Conservation (phyloP, 202 grass and related monocot genomes). For the Brachypodium distachyon region DNA sequence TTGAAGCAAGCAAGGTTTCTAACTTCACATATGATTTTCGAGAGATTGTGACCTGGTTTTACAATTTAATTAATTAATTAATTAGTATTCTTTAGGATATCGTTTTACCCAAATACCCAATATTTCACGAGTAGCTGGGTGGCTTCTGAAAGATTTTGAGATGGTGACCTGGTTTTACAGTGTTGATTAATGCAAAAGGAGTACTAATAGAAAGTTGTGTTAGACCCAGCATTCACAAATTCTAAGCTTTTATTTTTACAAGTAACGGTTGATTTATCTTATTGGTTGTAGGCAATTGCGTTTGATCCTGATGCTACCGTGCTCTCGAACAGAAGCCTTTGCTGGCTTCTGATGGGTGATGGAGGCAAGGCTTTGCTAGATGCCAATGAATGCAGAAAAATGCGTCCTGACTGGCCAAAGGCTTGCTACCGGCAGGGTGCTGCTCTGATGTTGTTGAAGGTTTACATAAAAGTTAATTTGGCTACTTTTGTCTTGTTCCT, state of each 20-base stretch:
- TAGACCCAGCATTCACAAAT: background rate
- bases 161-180: too few relatives aligned
- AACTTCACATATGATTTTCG: background rate
- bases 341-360: background rate
- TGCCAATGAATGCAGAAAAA: background rate
- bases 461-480: background rate
- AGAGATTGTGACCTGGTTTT: background rate
- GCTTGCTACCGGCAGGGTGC: background rate
- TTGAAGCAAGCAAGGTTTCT: too few relatives aligned
- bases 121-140: background rate
- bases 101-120: background rate
- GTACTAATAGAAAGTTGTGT: too few relatives aligned
- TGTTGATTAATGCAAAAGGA: too few relatives aligned
- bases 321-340: background rate
- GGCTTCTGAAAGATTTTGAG: background rate
- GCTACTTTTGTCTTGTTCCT: background rate
- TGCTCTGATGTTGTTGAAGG: background rate
- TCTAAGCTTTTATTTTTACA: background rate
- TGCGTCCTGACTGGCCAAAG: background rate
- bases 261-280: background rate
- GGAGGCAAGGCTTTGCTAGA: background rate
- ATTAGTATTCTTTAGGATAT: background rate
- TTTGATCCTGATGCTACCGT: background rate
- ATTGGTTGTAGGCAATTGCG: background rate
- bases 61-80: background rate